Conservation (phyloP, 805 yeast genomes). For the Saturnispora silvae region DNA sequence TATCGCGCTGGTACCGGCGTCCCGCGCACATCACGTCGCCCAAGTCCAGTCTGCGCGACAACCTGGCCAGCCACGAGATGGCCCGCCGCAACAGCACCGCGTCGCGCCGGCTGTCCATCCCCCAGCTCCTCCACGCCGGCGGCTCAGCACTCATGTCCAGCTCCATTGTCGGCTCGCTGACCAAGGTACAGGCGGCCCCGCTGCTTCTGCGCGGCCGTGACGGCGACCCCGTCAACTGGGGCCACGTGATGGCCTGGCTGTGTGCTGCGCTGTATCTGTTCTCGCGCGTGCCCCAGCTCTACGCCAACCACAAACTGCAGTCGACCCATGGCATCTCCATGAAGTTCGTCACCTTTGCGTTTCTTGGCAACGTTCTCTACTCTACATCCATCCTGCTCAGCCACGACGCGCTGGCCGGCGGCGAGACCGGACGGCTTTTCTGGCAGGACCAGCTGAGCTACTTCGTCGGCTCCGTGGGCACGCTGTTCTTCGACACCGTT, state of each 20-base stretch:
- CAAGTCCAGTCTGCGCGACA: slow-evolving; percentile 16
- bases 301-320: slow-evolving; percentile 33
- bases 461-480: slow-evolving; percentile 42
- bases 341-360: slow-evolving; percentile 37
- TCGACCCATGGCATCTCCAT: slow-evolving; percentile 45
- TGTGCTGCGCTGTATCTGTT: slow-evolving; percentile 39
- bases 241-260: slow-evolving; percentile 36
- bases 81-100: neutral
- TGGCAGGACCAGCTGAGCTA: slow-evolving; percentile 32
- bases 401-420: slow-evolving; percentile 29
- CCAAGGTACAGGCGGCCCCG: slow-evolving; percentile 20
- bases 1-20: slow-evolving; percentile 19
- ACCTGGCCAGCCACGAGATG: slow-evolving; percentile 7
- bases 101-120: neutral
- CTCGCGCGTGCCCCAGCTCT: slow-evolving; percentile 43
- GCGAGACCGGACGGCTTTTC: slow-evolving; percentile 26
- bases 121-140: neutral
- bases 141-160: slow-evolving; percentile 19
- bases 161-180: slow-evolving; percentile 23
- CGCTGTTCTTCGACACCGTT: slow-evolving; percentile 36
- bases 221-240: slow-evolving; percentile 11
- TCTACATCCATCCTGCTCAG: slow-evolving; percentile 38
- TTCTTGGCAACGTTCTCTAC: slow-evolving; percentile 40
- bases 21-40: slow-evolving; percentile 18
- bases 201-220: neutral